Percentiles rank a stretch among this genome's conserved stretches.
phyloP scores from a whole-genome alignment of 768 basidiomycete genomes.

The Mycena albidolilacea region DNA sequence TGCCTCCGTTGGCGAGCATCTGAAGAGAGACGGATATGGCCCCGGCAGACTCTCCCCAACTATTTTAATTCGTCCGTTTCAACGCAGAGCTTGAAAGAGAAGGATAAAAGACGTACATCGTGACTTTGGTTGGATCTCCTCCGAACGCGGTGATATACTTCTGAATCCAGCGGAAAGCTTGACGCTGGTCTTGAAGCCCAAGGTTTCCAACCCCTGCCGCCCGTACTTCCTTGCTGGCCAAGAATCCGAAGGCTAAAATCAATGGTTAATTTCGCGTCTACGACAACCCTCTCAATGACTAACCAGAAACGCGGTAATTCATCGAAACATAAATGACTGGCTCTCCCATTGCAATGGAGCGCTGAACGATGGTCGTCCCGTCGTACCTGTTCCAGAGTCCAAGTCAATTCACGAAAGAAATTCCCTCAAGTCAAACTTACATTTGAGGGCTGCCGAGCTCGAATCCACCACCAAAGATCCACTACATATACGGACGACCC shows the following conservation, averaged over 20 bases:
- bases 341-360: constrained; percentile 58
- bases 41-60: constrained; percentile 63
- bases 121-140: constrained; percentile 74
- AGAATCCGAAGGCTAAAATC: constrained; percentile 63
- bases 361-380: constrained; percentile 58
- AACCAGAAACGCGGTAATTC: constrained; percentile 62
- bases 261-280: constrained; percentile 2
- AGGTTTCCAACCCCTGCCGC: constrained; percentile 70
- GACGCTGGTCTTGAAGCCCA: constrained; percentile 76
- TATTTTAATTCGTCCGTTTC: constrained; percentile 17
- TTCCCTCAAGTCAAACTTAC: constrained; percentile 41
- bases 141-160: constrained; percentile 76
- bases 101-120: constrained; percentile 57
- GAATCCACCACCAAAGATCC: constrained; percentile 69
- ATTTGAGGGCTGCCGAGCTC: constrained; percentile 56
- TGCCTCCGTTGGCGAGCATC: constrained; percentile 62
- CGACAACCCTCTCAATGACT: neutral
- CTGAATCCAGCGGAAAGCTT: constrained; percentile 76
- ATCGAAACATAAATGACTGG: constrained; percentile 69
- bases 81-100: neutral
- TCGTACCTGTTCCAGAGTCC: constrained; percentile 52
- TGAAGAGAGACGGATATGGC: constrained; percentile 69
- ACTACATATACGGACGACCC: constrained; percentile 41
- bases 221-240: constrained; percentile 66
- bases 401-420: neutral